Evolutionary conservation across 192 early-diverging fungal species (phyloP).

Genomic region (Fimicolochytrium jonesii): DNA sequence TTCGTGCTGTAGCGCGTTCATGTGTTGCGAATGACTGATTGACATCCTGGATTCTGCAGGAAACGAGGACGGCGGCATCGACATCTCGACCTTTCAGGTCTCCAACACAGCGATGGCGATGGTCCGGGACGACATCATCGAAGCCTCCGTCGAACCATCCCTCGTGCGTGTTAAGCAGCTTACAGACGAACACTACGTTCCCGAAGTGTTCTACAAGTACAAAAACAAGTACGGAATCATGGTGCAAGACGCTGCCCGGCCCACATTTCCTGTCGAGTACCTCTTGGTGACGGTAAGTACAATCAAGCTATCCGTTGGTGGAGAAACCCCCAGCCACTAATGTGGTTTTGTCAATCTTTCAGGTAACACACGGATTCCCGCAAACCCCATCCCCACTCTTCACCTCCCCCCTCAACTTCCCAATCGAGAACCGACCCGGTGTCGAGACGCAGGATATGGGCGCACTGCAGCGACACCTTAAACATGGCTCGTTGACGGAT

Average conservation of each 20-base stretch:
- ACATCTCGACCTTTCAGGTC: slow-evolving; percentile 84
- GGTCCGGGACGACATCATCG: slow-evolving; percentile 85
- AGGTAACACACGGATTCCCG: slow-evolving; percentile 87
- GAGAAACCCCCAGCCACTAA: no score
- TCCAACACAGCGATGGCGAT: slow-evolving; percentile 87
- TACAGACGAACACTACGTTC: slow-evolving; percentile 79
- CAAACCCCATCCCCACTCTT: slow-evolving; percentile 73
- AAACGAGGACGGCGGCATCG: slow-evolving; percentile 80
- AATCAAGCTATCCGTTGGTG: no score
- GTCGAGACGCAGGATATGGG: slow-evolving; percentile 51
- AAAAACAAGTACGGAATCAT: slow-evolving; percentile 89
- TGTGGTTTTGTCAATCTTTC: no score
- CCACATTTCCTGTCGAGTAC: slow-evolving; percentile 96
- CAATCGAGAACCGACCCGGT: slow-evolving; percentile 75
- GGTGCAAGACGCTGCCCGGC: slow-evolving; percentile 87
- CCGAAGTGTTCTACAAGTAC: slow-evolving; percentile 95
- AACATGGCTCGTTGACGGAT: slow-evolving; percentile 37
- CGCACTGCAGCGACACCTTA: slow-evolving; percentile 54
- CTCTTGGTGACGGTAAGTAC: slow-evolving; percentile 81
- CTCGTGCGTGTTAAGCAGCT: slow-evolving; percentile 80
- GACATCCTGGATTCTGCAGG: slow-evolving; percentile 39
- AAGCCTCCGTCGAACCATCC: slow-evolving; percentile 80
- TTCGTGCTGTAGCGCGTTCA: not conserved
- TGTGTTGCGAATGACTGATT: not conserved
- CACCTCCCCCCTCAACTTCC: slow-evolving; percentile 51